phyloP scores from a whole-genome alignment of 805 yeast species.

The Kregervanrija pseudodelftensis region DNA sequence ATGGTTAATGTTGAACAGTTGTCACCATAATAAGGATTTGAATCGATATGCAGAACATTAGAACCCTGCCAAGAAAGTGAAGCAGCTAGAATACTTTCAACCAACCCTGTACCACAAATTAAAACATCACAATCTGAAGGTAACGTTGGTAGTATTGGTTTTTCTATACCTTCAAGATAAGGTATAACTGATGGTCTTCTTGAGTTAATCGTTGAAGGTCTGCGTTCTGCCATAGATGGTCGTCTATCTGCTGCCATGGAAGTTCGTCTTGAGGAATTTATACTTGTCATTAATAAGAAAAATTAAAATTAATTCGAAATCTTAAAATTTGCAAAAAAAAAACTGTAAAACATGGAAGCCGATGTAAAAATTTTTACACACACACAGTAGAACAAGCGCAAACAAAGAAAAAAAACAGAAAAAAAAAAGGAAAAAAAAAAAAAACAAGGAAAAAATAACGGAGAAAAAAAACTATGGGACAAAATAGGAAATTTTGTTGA shows the following conservation, averaged over 20 bases:
- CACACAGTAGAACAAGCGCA: no score
- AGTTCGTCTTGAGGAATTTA: no score
- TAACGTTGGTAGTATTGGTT: slow-evolving; percentile 53
- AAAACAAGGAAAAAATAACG: no score
- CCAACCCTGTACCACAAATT: slow-evolving; percentile 87
- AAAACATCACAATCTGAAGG: slow-evolving; percentile 82
- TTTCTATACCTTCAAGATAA: slow-evolving; percentile 69
- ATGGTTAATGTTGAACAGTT: slow-evolving; percentile 77
- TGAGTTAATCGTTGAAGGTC: slow-evolving; percentile 24
- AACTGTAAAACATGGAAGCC: no score
- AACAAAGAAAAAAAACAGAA: no score
- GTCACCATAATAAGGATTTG: slow-evolving; percentile 84
- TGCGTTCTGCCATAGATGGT: slow-evolving; percentile 40
- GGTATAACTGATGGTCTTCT: slow-evolving; percentile 46
- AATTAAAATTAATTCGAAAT: no score
- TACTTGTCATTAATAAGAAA: no score
- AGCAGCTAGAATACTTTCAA: slow-evolving; percentile 84
- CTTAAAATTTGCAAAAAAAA: no score
- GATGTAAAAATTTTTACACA: no score
- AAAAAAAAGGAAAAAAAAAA: no score
- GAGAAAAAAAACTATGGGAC: no score
- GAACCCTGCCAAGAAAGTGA: slow-evolving; percentile 98
- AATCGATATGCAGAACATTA: slow-evolving; percentile 84
- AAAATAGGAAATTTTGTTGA: no score
- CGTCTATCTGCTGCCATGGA: slow-evolving; percentile 46